Evolutionary conservation across 2,329 filamentous ascomycete species (phyloP), one percentile per base, ranked within the genome.

Genomic region (Aplosporella prunicola): DNA sequence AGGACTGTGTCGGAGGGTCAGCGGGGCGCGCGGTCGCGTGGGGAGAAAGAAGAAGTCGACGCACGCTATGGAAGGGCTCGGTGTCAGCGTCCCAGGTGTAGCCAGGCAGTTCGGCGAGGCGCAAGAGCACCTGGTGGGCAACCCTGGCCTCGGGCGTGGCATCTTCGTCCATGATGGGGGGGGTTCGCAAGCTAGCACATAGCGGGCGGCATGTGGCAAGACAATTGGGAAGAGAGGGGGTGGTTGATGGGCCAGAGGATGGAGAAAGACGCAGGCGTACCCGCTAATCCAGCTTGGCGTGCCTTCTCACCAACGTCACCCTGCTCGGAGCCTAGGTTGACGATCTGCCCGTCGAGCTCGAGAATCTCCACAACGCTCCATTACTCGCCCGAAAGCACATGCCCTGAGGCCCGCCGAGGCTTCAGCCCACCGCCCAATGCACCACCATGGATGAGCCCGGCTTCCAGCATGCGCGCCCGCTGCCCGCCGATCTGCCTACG

Each of bases 401-500:
- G 38, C 22, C 25, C 38, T 40, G 32, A 26, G 38, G 26, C 33
- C 32, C 31, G 26, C 26, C 20, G 38, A 26, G 37, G 37, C 37
- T 39, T 39, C 27, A 29, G 5, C 37, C 20, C 22, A 20, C 18
- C 29, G 29, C 30, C 32, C 34, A 32, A 43, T 43, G 43, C 38
- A 36, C 20, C 38, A 39, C 35, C 37, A 45, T 45, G 43, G 56
- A 60, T 38, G 35, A 41, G 43, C 43, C 47, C 20, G 35, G 32
- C 43, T 43, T 46, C 20, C 49, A 48, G 26, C 53, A 48, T 46
- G 57, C 62, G 23, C 57, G 64, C 41, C 58, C 63, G 43, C 75
- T 96, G 34, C 91, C 91, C 26, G 66, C 74, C 48, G 91, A 98
- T 62, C 74, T 98, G 23, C 91, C 91, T 9, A 91, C 76, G 48